Base-by-base conservation (phyloP, 805 yeast species). In the Myxozyma vanderwaltii region DNA sequence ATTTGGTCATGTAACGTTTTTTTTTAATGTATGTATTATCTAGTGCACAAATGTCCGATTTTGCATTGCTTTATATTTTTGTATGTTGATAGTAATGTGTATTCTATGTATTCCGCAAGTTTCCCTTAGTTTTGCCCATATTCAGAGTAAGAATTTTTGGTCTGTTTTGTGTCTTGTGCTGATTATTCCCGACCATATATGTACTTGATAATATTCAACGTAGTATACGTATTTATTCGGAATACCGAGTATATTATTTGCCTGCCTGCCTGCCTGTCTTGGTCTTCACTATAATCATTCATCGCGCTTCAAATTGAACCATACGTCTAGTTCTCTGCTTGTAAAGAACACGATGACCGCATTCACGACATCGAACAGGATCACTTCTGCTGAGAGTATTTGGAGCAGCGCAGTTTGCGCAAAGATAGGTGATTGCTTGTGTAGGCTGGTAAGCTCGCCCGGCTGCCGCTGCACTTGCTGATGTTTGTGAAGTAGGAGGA, bases 301-400 rank as follows among this genome's bases (percentile, higher is more conserved):
- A 86, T 73, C 91, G 82, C 31, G 92, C 91, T 74, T 86, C 91
- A 71, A 86, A 87, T 75, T 87, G 91, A 54, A 87, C 79, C 96
- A 92, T 89, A 79, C 98, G 85, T 81, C 91, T 89, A 51, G 98
- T 92, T 79, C 99, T 87, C 63, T 97, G 96, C 79, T 94, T 94
- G 79, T 92, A 89, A 64, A 94, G 79, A 61, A 94, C 97, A 78
- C 99, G 87, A 78, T 94, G 98, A 64, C 99, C 99, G 77, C 99
- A 94, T 68, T 91, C 96, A 77, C 91, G 91, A 78, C 99, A 94
- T 79, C 98, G 88, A 65, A 94, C 96, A 31, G 98, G 96, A 74
- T 94, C 99, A 68, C 88, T 89, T 77, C 92, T 90, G 54, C 90
- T 86, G 67, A 94, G 82, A 2, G 96, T 84, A 68, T 91, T 87